Evolutionary conservation across 495 filamentous ascomycete species (phyloP).

Genomic region (Bombardia bombarda): DNA sequence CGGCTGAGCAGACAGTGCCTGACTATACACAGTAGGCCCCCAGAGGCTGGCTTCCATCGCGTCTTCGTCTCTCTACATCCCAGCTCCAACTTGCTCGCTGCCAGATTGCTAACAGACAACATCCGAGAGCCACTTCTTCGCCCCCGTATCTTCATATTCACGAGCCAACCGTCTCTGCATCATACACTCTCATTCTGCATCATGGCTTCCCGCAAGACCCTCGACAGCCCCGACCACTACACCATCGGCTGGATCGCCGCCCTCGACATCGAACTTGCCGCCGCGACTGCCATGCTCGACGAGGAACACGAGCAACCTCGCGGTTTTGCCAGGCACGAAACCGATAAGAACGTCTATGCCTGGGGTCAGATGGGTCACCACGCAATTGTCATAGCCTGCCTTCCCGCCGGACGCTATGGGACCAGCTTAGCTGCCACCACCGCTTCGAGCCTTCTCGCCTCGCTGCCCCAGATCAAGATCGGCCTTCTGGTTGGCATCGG

Average conservation of each 20-base stretch:
- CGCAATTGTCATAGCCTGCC: conserved; percentile 32
- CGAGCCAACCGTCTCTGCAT: too few species aligned
- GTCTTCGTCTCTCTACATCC: too few species aligned
- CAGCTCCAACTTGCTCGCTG: too few species aligned
- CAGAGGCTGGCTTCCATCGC: too few species aligned
- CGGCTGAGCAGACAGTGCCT: too few species aligned
- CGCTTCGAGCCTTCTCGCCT: conserved; percentile 23
- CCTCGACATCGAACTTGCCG: conserved; percentile 37
- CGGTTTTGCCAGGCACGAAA: conserved; percentile 11
- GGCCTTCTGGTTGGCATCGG: not conserved
- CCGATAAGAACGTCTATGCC: conserved; percentile 30
- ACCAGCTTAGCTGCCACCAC: conserved; percentile 23
- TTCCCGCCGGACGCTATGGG: conserved; percentile 22
- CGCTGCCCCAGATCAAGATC: conserved; percentile 28
- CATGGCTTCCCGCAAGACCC: too few species aligned
- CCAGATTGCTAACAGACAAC: too few species aligned
- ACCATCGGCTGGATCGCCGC: conserved; percentile 44
- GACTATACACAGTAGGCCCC: too few species aligned
- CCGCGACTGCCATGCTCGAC: conserved; percentile 40
- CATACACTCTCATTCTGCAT: too few species aligned
- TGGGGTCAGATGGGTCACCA: conserved; percentile 36
- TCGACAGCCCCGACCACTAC: conserved; percentile 29
- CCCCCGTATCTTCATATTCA: too few species aligned
- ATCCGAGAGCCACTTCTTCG: too few species aligned
- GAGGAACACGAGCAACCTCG: conserved; percentile 35